A percentile compares a stretch with the other conserved stretches of the same genome.
phyloP scores from a whole-genome alignment of 805 yeast genomes.

The Teunomyces gatunensis region DNA sequence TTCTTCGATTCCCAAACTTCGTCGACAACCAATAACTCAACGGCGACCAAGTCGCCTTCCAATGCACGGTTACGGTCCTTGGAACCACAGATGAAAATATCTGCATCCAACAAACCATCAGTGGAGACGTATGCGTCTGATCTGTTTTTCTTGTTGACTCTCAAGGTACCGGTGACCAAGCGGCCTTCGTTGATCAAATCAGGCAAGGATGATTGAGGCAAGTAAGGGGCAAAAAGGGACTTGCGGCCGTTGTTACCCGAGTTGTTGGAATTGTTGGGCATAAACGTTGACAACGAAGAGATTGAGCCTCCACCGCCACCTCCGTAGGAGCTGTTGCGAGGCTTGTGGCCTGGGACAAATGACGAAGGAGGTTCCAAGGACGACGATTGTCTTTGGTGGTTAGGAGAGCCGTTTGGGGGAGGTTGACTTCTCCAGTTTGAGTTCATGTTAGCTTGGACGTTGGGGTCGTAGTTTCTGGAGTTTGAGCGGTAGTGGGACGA shows the following conservation, averaged over 20 bases:
- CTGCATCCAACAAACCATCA: slow-evolving; percentile 93
- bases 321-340: slow-evolving; percentile 64
- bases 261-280: slow-evolving; percentile 23
- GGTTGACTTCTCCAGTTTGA: slow-evolving; percentile 68
- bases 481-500: slow-evolving; percentile 39
- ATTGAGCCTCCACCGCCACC: slow-evolving; percentile 57
- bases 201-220: slow-evolving; percentile 91
- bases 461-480: slow-evolving; percentile 39
- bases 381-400: slow-evolving; percentile 25
- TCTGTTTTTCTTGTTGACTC: slow-evolving; percentile 94
- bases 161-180: slow-evolving; percentile 84
- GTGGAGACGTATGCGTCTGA: slow-evolving; percentile 99
- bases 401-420: slow-evolving; percentile 23
- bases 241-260: slow-evolving; percentile 48
- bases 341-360: slow-evolving; percentile 78
- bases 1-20: slow-evolving; percentile 97
- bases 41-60: slow-evolving; percentile 96
- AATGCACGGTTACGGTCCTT: slow-evolving; percentile 96
- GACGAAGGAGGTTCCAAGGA: slow-evolving; percentile 35
- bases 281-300: slow-evolving; percentile 43
- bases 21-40: slow-evolving; percentile 89
- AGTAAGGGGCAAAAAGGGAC: slow-evolving; percentile 91
- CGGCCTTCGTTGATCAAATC: slow-evolving; percentile 86
- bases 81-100: slow-evolving; percentile 95
- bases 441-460: slow-evolving; percentile 39